Percentiles rank a stretch among this genome's conserved stretches.
These are phyloP conservation scores for Exobasidium rhododendri DNA, from an alignment of 1,284 basidiomycete species.

Conservation along the genomic window DNA sequence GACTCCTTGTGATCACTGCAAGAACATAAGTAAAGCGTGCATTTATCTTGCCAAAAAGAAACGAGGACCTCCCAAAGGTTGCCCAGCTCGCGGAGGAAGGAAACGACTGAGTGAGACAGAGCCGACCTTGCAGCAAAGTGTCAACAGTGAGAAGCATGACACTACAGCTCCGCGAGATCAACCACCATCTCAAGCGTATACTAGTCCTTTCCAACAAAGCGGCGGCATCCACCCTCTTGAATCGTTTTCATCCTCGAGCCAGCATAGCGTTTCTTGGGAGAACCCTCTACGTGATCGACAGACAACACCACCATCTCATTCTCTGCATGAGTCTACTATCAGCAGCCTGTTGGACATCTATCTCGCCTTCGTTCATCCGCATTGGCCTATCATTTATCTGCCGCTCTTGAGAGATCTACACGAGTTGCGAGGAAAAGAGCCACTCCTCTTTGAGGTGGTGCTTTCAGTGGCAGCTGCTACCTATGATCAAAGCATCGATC, in stretches of 20 bases:
- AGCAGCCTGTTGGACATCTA: slow-evolving; percentile 30
- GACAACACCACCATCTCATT: not conserved
- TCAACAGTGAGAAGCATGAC: not conserved
- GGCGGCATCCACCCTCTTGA: not conserved
- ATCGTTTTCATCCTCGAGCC: not conserved
- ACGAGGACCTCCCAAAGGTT: slow-evolving; percentile 12
- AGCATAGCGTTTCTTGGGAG: not conserved
- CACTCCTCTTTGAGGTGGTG: slow-evolving; percentile 33
- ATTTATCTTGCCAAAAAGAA: slow-evolving; percentile 2
- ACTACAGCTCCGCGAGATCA: too few species aligned
- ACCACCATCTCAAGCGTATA: too few species aligned
- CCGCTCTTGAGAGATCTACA: slow-evolving; percentile 32
- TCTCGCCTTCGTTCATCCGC: slow-evolving; percentile 32
- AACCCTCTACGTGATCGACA: too few species aligned
- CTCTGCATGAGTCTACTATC: slow-evolving; percentile 17
- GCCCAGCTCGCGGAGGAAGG: slow-evolving; percentile 1
- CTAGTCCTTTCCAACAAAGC: not conserved
- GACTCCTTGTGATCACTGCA: not conserved
- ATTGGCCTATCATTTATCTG: slow-evolving; percentile 39
- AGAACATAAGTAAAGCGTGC: not conserved
- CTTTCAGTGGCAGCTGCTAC: slow-evolving; percentile 29
- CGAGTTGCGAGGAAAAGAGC: slow-evolving; percentile 22
- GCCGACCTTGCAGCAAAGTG: not conserved
- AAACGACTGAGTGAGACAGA: not conserved
- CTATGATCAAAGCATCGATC: not conserved